These are phyloP conservation scores for Sporothrix humicola DNA, from an alignment of 2,329 filamentous ascomycete species.

Conservation along the genomic window DNA sequence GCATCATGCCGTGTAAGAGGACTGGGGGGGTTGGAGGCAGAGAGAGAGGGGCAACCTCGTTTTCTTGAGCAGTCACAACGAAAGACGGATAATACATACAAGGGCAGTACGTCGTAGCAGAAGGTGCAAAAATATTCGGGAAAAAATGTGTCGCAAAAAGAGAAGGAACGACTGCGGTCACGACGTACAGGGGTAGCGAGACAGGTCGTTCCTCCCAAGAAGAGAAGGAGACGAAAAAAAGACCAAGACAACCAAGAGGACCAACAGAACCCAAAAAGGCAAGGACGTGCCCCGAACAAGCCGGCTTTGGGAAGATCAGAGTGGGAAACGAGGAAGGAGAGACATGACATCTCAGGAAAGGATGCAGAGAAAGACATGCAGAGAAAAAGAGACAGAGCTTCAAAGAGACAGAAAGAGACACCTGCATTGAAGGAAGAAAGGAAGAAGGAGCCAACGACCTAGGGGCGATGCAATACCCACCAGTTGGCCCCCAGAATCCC, in stretches of 20 bases:
- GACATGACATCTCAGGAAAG: background rate
- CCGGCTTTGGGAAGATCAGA: background rate
- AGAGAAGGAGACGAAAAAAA: background rate
- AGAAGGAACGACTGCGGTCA: background rate
- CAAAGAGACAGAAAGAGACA: background rate
- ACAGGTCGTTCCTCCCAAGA: constrained; percentile 2
- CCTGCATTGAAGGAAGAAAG: background rate
- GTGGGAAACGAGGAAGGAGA: background rate
- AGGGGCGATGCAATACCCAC: constrained; percentile 13
- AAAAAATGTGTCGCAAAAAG: constrained; percentile 8
- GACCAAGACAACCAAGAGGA: too few relatives aligned
- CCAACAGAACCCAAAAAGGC: background rate
- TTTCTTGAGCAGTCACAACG: background rate
- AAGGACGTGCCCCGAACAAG: constrained; percentile 3
- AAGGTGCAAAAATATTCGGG: constrained; percentile 13
- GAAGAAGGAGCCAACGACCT: constrained; percentile 8
- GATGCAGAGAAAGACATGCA: background rate
- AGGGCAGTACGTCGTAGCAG: background rate
- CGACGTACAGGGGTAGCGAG: background rate
- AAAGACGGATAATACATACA: background rate
- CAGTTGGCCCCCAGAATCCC: constrained; percentile 11
- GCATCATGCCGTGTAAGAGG: constrained; percentile 24
- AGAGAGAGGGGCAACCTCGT: background rate
- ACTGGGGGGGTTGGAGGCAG: background rate
- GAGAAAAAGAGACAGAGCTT: background rate